These are phyloP conservation scores for Exidia glandulosa DNA, from an alignment of 768 basidiomycete genomes.

Conservation along the genomic window DNA sequence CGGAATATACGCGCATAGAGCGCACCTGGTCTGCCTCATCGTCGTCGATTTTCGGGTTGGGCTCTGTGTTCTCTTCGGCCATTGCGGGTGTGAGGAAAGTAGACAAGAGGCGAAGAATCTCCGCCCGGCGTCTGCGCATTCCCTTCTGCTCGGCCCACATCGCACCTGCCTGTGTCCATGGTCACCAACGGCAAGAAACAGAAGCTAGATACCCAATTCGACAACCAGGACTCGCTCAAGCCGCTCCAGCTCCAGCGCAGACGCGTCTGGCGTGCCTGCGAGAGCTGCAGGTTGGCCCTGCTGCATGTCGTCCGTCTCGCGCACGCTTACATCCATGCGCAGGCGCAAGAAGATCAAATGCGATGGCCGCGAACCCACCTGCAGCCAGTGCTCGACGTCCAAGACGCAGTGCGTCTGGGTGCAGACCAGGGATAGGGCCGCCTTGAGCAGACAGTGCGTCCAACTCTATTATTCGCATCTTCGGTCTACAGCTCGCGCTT, in stretches of 20 bases:
- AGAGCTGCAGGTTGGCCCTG: constrained; percentile 64
- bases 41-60: background rate
- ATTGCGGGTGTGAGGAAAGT: background rate
- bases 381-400: constrained; percentile 67
- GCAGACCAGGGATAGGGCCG: constrained; percentile 85
- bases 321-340: constrained; percentile 10
- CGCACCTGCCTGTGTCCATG: no score
- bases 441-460: constrained; percentile 82
- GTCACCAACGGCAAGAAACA: background rate
- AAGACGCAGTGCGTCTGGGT: constrained; percentile 79
- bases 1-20: background rate
- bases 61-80: background rate
- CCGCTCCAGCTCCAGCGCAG: constrained; percentile 68
- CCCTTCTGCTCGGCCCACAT: background rate
- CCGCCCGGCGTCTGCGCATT: background rate
- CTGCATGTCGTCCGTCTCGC: background rate
- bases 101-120: background rate
- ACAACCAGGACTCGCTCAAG: constrained; percentile 14
- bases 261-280: constrained; percentile 83
- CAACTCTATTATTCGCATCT: constrained; percentile 17
- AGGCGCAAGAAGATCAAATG: constrained; percentile 93
- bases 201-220: background rate
- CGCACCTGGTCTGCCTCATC: background rate
- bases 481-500: constrained; percentile 6
- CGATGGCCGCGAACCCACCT: constrained; percentile 78